Evolutionary conservation across 106 monocot species (phyloP), one percentile per base, ranked within the genome.

Genomic region (Agapanthus africanus): DNA sequence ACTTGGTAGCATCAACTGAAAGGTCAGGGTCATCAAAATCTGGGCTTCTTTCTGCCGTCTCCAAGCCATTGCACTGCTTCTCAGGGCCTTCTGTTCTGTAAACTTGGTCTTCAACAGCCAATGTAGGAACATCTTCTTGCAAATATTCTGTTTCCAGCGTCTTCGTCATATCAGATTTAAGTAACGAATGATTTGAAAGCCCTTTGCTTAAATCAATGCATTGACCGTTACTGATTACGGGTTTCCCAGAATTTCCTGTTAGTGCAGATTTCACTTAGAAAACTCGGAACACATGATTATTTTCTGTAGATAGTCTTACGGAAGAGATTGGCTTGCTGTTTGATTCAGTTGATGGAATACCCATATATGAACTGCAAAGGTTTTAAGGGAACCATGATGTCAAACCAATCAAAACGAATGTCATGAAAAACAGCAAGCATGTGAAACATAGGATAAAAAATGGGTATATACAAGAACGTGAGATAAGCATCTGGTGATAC

Each of bases 361-460:
- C 78, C 37, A 42, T 23, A 54, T 73, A 79, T 40, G 60, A 76
- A 27, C 90, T 90, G 80, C 67, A 78, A 41, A 70, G 46, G 25
- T 7, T 62, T 34, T 28, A 61, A 36, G n/a, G 14, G n/a, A 33
- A 61, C 23, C 14, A 35, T 61, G 1, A 36, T 19, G 14, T 61
- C 35, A 61, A 61, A 34, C 7, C 30, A 36, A 5, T n/a, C 1
- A n/a, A n/a, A 61, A 61, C n/a, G n/a, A 36, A 5, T 23, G 36
- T 35, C n/a, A 35, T 36, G n/a, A 61, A 18, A 61, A 18, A 35
- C 19, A 9, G 36, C 18, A 61, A 8, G 4, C 9, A 30, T 27
- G 16, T 7, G 23, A 44, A 9, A 42, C 6, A 26, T 19, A 28
- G 13, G 3, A 66, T 28, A 15, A 42, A 66, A 42, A 9, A 66